Conservation (phyloP, 441 rosid species). For the Syzygium syzygioides region DNA sequence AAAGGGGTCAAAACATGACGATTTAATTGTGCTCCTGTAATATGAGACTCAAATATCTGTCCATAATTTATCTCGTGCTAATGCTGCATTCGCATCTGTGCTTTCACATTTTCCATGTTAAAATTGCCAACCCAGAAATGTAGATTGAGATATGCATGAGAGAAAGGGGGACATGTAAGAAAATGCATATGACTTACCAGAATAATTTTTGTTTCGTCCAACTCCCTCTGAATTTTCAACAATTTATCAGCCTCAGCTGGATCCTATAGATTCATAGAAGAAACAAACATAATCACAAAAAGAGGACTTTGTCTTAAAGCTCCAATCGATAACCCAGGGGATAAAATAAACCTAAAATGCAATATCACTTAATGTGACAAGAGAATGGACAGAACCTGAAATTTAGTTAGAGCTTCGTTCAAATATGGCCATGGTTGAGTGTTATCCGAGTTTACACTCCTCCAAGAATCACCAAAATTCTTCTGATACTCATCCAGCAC, state of each 20-base stretch:
- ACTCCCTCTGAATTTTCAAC: constrained; percentile 92
- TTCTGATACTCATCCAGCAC: constrained; percentile 92
- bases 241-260: constrained; percentile 98
- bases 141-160: neutral
- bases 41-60: neutral
- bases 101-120: neutral
- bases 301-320: neutral
- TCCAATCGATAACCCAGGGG: neutral
- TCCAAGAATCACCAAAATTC: constrained; percentile 88
- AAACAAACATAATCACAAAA: neutral
- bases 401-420: constrained; percentile 67
- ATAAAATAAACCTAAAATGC: neutral
- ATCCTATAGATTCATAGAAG: constrained; percentile 43
- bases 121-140: neutral
- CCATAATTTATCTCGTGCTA: neutral
- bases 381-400: constrained; percentile 43
- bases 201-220: constrained; percentile 96
- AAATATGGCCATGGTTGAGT: constrained; percentile 82
- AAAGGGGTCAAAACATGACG: neutral
- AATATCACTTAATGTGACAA: neutral
- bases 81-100: neutral
- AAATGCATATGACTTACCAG: constrained; percentile 47
- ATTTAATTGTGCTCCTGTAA: neutral
- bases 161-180: neutral
- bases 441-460: constrained; percentile 48